Percentiles rank a stretch among this genome's conserved stretches.
These are phyloP conservation scores for Achaetomiella virescens DNA, from an alignment of 495 filamentous ascomycete genomes.

Conservation along the genomic window DNA sequence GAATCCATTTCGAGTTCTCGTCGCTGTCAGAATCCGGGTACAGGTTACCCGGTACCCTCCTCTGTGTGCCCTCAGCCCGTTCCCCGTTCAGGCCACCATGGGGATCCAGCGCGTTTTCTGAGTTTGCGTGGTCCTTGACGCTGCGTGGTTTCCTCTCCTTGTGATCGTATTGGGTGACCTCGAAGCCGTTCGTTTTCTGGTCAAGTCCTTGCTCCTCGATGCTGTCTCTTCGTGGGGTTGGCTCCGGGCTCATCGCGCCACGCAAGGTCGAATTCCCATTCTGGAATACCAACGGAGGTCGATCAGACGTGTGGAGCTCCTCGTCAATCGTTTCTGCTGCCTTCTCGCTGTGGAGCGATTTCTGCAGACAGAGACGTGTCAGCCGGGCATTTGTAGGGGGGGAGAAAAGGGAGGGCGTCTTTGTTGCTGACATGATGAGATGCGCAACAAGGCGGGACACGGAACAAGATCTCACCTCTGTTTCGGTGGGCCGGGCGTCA, in stretches of 20 bases:
- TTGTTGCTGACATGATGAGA: background rate
- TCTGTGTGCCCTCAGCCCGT: conserved; percentile 8
- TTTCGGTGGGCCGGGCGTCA: conserved; percentile 33
- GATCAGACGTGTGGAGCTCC: conserved; percentile 11
- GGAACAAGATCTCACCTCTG: conserved; percentile 31
- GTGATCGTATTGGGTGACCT: conserved; percentile 18
- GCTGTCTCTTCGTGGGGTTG: conserved; percentile 12
- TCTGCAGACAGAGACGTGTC: conserved; percentile 6
- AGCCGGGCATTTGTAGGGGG: background rate
- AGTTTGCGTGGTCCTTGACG: conserved; percentile 49
- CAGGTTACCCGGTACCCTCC: conserved; percentile 8
- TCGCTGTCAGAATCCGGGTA: conserved; percentile 25
- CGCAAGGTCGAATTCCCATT: conserved; percentile 29
- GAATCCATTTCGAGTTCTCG: conserved; percentile 81
- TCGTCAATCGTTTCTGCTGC: conserved; percentile 14
- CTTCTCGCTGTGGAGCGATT: conserved; percentile 18
- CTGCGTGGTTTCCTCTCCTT: conserved; percentile 41
- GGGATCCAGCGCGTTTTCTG: conserved; percentile 52
- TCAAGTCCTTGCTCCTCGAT: conserved; percentile 15
- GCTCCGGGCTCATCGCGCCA: conserved; percentile 10
- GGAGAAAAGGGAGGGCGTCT: background rate
- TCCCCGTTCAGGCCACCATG: conserved; percentile 35
- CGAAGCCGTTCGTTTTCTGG: conserved; percentile 15
- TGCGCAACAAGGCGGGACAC: background rate
- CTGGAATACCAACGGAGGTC: conserved; percentile 22